phyloP scores from a whole-genome alignment of 2,329 filamentous ascomycete species.

The Beauveria pseudobassiana region DNA sequence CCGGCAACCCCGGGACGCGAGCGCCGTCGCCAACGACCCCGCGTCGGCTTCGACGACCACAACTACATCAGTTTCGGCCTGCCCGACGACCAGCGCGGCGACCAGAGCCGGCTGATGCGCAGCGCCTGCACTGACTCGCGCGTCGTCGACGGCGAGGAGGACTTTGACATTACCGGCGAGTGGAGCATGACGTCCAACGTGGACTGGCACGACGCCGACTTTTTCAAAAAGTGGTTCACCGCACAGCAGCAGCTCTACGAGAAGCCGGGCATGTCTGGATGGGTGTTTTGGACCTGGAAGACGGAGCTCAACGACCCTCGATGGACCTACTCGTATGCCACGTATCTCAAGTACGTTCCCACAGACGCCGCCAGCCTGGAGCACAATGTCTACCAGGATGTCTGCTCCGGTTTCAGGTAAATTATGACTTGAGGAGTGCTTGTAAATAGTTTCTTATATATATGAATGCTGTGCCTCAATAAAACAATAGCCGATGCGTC shows the following conservation, averaged over 20 bases:
- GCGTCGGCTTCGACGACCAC: conserved; percentile 48
- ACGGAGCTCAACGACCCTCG: conserved; percentile 23
- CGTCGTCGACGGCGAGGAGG: conserved; percentile 24
- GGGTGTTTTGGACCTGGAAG: conserved; percentile 57
- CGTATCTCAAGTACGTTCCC: conserved; percentile 16
- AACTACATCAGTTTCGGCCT: conserved; percentile 31
- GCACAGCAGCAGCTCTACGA: conserved; percentile 50
- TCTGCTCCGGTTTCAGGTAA: conserved; percentile 15
- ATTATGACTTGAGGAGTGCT: neutral
- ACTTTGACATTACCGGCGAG: conserved; percentile 45
- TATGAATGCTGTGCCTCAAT: neutral
- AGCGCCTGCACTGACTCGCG: conserved; percentile 38
- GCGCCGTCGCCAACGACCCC: conserved; percentile 26
- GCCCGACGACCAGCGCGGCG: conserved; percentile 10
- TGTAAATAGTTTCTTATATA: neutral
- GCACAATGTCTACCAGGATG: conserved; percentile 20
- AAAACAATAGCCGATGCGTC: no score
- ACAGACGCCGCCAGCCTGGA: conserved; percentile 18
- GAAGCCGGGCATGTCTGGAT: conserved; percentile 37
- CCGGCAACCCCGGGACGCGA: conserved; percentile 26
- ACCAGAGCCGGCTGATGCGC: conserved; percentile 18
- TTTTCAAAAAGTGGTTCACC: conserved; percentile 50
- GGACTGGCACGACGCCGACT: conserved; percentile 34
- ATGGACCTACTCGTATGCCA: conserved; percentile 23
- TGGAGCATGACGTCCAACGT: conserved; percentile 45